Percentiles rank a stretch among this genome's conserved stretches.
These are phyloP conservation scores for Eucalyptus sp. DNA, from an alignment of 345 rosid genomes.

Conservation along the genomic window DNA sequence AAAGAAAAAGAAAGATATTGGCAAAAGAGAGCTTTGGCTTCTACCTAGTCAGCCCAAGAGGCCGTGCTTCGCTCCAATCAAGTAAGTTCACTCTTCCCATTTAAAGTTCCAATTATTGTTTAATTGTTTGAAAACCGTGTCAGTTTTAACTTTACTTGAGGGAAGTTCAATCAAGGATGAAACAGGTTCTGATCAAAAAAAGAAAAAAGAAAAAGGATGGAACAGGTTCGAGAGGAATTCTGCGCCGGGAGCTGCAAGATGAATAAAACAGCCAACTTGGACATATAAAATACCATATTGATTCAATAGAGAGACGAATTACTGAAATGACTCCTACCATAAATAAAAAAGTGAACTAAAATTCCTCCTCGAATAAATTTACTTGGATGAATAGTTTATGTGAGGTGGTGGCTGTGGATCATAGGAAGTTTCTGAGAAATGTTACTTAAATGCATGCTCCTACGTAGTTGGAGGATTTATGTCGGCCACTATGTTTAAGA, in stretches of 20 bases:
- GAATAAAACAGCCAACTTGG: background rate
- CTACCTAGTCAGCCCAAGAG: background rate
- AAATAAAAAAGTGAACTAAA: too few relatives aligned
- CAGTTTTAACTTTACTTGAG: background rate
- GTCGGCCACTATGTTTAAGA: background rate
- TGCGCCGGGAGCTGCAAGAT: background rate
- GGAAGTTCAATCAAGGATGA: background rate
- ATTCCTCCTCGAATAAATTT: too few relatives aligned
- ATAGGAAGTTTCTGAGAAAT: background rate
- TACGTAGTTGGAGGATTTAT: background rate
- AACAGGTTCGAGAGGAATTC: background rate
- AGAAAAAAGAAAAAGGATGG: fast-evolving
- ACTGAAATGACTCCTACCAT: background rate
- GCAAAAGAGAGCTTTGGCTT: background rate
- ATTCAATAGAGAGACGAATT: background rate
- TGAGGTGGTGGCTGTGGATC: background rate
- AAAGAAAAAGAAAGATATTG: fast-evolving
- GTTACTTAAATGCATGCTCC: background rate
- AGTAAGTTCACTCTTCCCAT: background rate
- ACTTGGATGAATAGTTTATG: background rate
- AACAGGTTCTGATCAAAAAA: too few relatives aligned
- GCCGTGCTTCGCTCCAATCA: background rate
- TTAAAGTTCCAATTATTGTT: background rate
- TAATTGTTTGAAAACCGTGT: background rate
- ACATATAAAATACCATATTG: background rate